A percentile compares a stretch with the other conserved stretches of the same genome.
Evolutionary conservation across 1,284 basidiomycete species (phyloP).

Genomic region (Chalciporus sp.): DNA sequence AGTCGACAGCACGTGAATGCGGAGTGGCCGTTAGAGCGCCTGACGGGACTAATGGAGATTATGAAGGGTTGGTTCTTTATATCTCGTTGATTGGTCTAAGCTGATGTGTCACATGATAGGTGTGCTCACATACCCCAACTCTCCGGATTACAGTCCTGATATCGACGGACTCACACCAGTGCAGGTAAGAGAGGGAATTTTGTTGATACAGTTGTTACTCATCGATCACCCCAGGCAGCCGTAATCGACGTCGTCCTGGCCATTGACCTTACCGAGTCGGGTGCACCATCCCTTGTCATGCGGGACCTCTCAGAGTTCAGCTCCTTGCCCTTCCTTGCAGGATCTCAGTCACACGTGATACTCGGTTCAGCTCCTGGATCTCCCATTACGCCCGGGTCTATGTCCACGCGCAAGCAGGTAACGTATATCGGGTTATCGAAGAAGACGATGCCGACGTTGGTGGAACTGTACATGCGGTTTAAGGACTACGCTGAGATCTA

Average conservation of each 20-base stretch:
- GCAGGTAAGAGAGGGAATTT: slow-evolving; percentile 53
- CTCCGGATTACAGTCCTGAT: slow-evolving; percentile 87
- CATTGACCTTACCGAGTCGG: slow-evolving; percentile 65
- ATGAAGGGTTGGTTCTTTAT: slow-evolving; percentile 60
- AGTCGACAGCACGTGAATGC: slow-evolving; percentile 48
- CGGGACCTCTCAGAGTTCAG: slow-evolving; percentile 84
- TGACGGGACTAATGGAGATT: slow-evolving; percentile 73
- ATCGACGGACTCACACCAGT: slow-evolving; percentile 83
- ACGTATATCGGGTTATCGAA: slow-evolving; percentile 90
- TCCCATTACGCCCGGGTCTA: slow-evolving; percentile 32
- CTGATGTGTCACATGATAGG: slow-evolving; percentile 41
- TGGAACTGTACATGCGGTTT: slow-evolving; percentile 71
- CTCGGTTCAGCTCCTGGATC: slow-evolving; percentile 13
- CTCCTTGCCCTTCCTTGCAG: slow-evolving; percentile 82
- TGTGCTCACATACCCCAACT: slow-evolving; percentile 79
- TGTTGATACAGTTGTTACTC: background rate
- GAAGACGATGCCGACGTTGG: slow-evolving; percentile 81
- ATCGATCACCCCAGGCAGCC: slow-evolving; percentile 47
- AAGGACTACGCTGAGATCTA: slow-evolving; percentile 68
- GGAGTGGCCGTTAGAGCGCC: slow-evolving; percentile 68
- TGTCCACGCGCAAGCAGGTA: slow-evolving; percentile 58
- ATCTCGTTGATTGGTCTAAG: background rate
- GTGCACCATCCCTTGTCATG: slow-evolving; percentile 74
- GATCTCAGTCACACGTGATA: slow-evolving; percentile 55
- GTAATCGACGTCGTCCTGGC: slow-evolving; percentile 70